These are phyloP conservation scores for button mushroom (Agaricus bisporus) DNA, from an alignment of 768 basidiomycete species.

Conservation along the genomic window DNA sequence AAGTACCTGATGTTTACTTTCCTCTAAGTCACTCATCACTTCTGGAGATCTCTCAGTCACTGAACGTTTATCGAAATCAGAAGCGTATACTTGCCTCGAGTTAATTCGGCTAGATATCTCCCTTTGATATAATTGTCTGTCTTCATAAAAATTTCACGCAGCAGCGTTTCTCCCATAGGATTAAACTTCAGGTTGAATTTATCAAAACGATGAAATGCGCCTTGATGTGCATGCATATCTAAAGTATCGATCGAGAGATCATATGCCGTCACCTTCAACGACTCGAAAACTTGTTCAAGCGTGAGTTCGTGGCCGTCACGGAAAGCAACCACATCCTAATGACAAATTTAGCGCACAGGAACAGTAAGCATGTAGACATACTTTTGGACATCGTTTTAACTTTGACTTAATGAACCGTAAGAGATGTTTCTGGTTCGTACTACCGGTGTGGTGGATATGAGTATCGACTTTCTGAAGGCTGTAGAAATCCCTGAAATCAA, in stretches of 20 bases:
- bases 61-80: neutral
- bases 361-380: slow-evolving; percentile 24
- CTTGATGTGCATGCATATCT: slow-evolving; percentile 98
- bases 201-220: slow-evolving; percentile 97
- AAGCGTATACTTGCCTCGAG: slow-evolving; percentile 52
- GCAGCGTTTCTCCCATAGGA: slow-evolving; percentile 88
- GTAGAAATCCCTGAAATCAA: slow-evolving; percentile 79
- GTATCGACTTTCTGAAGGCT: slow-evolving; percentile 98
- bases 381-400: slow-evolving; percentile 84
- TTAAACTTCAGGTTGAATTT: slow-evolving; percentile 98
- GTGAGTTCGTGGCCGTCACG: slow-evolving; percentile 89
- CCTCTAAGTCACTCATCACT: slow-evolving; percentile 95
- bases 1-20: slow-evolving; percentile 93
- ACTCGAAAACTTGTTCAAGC: slow-evolving; percentile 91
- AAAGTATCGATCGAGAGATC: slow-evolving; percentile 98
- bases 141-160: slow-evolving; percentile 97
- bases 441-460: slow-evolving; percentile 96
- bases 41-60: slow-evolving; percentile 39
- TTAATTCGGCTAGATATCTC: slow-evolving; percentile 90
- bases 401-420: slow-evolving; percentile 98
- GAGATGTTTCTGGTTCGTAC: slow-evolving; percentile 99
- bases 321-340: slow-evolving; percentile 90
- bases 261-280: slow-evolving; percentile 90
- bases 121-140: slow-evolving; percentile 95
- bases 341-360: neutral